These are phyloP conservation scores for Beta macrorhiza DNA, from an alignment of 179 eudicot genomes.

Conservation along the genomic window DNA sequence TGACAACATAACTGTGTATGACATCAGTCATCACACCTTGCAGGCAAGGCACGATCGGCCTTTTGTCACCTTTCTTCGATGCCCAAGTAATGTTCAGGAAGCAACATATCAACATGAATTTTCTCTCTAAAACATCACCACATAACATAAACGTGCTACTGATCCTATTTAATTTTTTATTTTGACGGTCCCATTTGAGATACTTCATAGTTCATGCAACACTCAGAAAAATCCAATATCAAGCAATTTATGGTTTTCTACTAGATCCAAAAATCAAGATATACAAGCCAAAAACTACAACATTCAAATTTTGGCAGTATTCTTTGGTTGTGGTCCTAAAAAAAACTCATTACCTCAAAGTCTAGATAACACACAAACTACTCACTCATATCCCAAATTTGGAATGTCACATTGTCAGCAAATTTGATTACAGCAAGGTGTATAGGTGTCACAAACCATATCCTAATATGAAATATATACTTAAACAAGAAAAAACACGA, in stretches of 20 bases:
- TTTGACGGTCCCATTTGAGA: no score
- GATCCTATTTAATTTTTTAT: background rate
- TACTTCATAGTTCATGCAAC: background rate
- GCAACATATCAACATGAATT: background rate
- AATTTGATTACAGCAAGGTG: background rate
- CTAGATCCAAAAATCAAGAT: background rate
- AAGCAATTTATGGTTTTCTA: background rate
- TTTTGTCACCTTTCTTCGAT: background rate
- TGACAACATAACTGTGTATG: background rate
- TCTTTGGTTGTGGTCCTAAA: background rate
- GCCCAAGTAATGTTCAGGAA: background rate
- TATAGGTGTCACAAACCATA: background rate
- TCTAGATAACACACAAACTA: background rate
- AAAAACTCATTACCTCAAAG: background rate
- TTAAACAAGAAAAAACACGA: no score
- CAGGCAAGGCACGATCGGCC: background rate
- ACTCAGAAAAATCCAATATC: background rate
- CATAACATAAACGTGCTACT: background rate
- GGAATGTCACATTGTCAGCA: background rate
- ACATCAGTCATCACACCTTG: background rate
- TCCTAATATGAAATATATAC: background rate
- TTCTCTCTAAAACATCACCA: background rate
- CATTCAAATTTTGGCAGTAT: background rate
- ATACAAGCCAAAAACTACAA: background rate
- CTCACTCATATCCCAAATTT: background rate